Evolutionary conservation across 164 flowering plant genomes (phyloP).

Genomic region (Nymphaea thermarum): DNA sequence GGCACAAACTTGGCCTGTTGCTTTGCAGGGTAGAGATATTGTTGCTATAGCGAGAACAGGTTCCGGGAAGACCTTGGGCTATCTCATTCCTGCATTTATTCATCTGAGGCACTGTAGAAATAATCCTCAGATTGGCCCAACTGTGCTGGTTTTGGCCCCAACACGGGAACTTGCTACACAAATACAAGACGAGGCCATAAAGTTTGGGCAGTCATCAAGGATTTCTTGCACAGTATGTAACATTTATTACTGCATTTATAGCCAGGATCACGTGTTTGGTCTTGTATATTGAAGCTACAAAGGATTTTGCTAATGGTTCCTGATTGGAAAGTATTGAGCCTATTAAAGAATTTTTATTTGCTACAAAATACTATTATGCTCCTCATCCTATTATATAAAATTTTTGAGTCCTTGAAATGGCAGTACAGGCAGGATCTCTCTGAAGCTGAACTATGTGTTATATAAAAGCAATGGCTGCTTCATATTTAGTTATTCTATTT

Average conservation of each 20-base stretch:
- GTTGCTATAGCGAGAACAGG: conserved; percentile 95
- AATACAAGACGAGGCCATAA: conserved; percentile 79
- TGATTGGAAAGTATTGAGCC: too few relatives aligned
- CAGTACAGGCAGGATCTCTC: background rate
- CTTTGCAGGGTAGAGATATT: conserved; percentile 63
- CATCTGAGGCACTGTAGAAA: conserved; percentile 53
- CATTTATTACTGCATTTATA: background rate
- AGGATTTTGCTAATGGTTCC: too few relatives aligned
- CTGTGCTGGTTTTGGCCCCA: conserved; percentile 81
- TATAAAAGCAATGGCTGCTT: too few relatives aligned
- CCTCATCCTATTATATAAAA: too few relatives aligned
- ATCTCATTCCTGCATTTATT: conserved; percentile 74
- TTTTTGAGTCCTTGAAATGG: too few relatives aligned
- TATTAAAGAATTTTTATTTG: too few relatives aligned
- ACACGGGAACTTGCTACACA: conserved; percentile 94
- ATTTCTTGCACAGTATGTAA: conserved; percentile 63
- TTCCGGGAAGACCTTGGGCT: conserved; percentile 93
- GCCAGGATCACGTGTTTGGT: background rate
- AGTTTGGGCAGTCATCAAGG: conserved; percentile 80
- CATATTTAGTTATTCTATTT: background rate
- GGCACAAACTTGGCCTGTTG: conserved; percentile 98
- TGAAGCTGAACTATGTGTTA: too few relatives aligned
- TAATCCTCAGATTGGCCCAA: conserved; percentile 68
- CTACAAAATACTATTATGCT: too few relatives aligned
- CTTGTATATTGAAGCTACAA: too few relatives aligned